Conservation (phyloP, 1,284 basidiomycete species). For the Apiotrichum mycotoxinovorans region DNA sequence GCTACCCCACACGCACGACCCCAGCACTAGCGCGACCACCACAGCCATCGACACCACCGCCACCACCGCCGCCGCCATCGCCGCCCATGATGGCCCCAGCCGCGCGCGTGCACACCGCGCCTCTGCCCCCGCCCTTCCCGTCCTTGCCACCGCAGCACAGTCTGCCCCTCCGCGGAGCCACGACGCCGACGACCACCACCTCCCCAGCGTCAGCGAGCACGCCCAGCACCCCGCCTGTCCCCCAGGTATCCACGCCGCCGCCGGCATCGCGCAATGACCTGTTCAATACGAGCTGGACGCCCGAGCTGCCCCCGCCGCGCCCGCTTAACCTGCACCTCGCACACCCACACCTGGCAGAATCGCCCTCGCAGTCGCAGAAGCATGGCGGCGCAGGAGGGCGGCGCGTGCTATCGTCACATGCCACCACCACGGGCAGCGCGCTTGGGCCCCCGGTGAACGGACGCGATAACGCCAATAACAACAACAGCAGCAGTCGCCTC, state of each 20-base stretch:
- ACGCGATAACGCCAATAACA: too few species aligned
- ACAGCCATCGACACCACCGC: too few species aligned
- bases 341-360: too few species aligned
- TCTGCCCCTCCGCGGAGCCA: background rate
- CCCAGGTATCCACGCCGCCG: background rate
- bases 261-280: conserved; percentile 32
- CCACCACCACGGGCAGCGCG: too few species aligned
- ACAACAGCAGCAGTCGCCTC: too few species aligned
- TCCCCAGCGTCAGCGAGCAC: background rate
- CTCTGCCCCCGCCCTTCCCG: background rate
- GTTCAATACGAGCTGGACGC: conserved; percentile 32
- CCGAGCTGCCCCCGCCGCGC: conserved; percentile 26
- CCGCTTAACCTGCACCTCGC: background rate
- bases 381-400: too few species aligned
- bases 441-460: too few species aligned
- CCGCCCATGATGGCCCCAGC: background rate
- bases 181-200: background rate
- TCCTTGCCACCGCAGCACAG: background rate
- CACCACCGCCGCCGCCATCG: too few species aligned
- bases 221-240: background rate
- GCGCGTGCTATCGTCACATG: too few species aligned
- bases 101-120: background rate
- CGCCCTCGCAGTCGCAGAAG: too few species aligned
- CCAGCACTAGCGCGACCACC: too few species aligned
- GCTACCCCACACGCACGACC: too few species aligned